Evolutionary conservation across 2,329 filamentous ascomycete species (phyloP), one percentile per base, ranked within the genome.

Genomic region (Blastomyces emzantsi): DNA sequence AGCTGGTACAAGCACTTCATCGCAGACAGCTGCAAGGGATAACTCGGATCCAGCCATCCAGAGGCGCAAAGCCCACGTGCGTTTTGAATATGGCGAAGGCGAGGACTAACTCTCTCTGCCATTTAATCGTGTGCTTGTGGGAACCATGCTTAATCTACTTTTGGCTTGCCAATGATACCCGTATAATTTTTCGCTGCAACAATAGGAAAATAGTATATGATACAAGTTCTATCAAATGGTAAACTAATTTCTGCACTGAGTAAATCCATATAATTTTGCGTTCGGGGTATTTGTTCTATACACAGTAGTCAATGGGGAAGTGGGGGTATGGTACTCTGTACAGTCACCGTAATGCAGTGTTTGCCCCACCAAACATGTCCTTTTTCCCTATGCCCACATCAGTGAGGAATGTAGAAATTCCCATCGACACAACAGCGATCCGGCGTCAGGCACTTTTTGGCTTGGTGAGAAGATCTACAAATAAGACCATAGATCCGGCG

Each of bases 21-120:
- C 54, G 30, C 54, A 56, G 36, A 33, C 30, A 56, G n/a, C 36
- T 15, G 36, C 51, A 62, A 62, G 28, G 57, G 55, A n/a, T 51
- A 47, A 19, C 49, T 45, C 28, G 43, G 57, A 25, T 51, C 57
- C n/a, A 49, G 36, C n/a, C 22, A 11, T 47, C 52, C 65, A 66
- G 63, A 60, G 43, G 30, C 58, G 58, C 41, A 60, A 25, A 60
- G 8, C 43, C 15, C 43, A 60, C 36, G 39, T 60, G n/a, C 43
- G 25, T 5, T 60, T 60, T 59, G 64, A 63, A 62, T 59, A 47
- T 61, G 57, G 55, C 8, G 45, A 58, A 7, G 57, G 15, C 22
- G 51, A 56, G 2, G 57, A 47, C 19, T 60, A 43, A 36, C 36
- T 8, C 5, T 3, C 36, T 56, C 11, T 56, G 0, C 11, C n/a